phyloP scores from a whole-genome alignment of 441 rosid species.

The Pelargonium myrrhifolium region DNA sequence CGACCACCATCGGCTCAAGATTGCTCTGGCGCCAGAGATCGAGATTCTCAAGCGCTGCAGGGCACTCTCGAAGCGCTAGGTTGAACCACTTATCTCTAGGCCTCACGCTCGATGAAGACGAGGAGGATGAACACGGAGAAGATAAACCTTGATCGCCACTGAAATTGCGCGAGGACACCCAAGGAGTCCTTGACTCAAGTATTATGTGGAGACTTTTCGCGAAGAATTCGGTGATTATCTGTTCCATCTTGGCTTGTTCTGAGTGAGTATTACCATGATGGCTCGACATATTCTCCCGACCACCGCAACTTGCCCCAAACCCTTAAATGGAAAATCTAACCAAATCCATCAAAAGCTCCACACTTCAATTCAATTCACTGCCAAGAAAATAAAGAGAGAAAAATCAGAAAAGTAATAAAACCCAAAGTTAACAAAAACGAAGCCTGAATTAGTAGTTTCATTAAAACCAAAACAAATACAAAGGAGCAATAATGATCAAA shows the following conservation, averaged over 20 bases:
- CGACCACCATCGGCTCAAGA: conserved; percentile 72
- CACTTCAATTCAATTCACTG: conserved; percentile 16
- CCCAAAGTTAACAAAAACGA: background rate
- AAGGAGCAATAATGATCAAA: too few species aligned
- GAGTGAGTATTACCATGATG: conserved; percentile 45
- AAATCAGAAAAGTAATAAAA: background rate
- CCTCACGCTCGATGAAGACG: conserved; percentile 73
- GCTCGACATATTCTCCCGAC: conserved; percentile 38
- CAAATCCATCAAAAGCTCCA: conserved; percentile 6
- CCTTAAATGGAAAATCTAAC: conserved; percentile 12
- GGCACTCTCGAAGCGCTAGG: conserved; percentile 79
- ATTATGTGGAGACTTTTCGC: conserved; percentile 82
- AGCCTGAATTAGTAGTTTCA: background rate
- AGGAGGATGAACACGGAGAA: conserved; percentile 68
- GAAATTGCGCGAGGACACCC: conserved; percentile 57
- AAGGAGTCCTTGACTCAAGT: conserved; percentile 79
- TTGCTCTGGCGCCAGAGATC: conserved; percentile 62
- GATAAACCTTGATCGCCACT: conserved; percentile 68
- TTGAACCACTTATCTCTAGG: conserved; percentile 92
- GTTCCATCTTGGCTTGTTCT: conserved; percentile 69
- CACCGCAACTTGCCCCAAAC: conserved; percentile 13
- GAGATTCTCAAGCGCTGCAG: conserved; percentile 63
- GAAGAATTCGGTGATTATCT: conserved; percentile 72
- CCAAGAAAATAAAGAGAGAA: conserved; percentile 19
- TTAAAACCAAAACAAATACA: too few species aligned